Evolutionary conservation across 2,329 filamentous ascomycete species (phyloP).

Genomic region (Fusarium nygamai): DNA sequence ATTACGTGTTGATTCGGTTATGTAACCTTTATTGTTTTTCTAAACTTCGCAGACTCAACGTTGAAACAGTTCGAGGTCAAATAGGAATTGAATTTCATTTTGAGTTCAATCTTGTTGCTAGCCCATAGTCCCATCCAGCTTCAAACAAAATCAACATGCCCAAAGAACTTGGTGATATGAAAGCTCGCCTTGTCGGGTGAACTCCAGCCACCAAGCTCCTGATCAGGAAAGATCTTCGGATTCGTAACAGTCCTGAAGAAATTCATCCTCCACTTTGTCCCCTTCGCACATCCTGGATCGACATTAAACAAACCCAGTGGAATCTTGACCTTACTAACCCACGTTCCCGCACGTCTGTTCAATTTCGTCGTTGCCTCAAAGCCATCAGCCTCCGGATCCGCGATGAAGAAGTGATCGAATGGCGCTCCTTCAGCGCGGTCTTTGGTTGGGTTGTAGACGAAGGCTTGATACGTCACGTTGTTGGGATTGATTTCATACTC

Average conservation of each 20-base stretch:
- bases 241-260: slow-evolving; percentile 60
- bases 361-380: slow-evolving; percentile 53
- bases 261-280: slow-evolving; percentile 62
- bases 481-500: slow-evolving; percentile 63
- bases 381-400: slow-evolving; percentile 53
- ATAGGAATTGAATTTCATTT: not conserved
- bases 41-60: fast-evolving
- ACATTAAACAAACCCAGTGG: slow-evolving; percentile 62
- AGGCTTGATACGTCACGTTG: slow-evolving; percentile 62
- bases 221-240: slow-evolving; percentile 55
- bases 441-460: slow-evolving; percentile 62
- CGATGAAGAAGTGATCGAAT: slow-evolving; percentile 56
- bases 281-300: slow-evolving; percentile 52
- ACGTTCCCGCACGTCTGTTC: slow-evolving; percentile 48
- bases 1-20: too few relatives aligned
- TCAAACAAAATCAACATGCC: slow-evolving; percentile 52
- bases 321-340: slow-evolving; percentile 54
- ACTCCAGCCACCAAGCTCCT: slow-evolving; percentile 58
- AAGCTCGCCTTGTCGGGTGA: slow-evolving; percentile 58
- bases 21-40: not conserved
- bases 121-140: not conserved
- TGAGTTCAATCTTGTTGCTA: not conserved
- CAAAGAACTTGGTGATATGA: slow-evolving; percentile 59
- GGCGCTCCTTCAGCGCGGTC: slow-evolving; percentile 52
- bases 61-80: not conserved